Evolutionary conservation across 257 asterid genomes (phyloP).

Genomic region (Scutellaria galericulata): DNA sequence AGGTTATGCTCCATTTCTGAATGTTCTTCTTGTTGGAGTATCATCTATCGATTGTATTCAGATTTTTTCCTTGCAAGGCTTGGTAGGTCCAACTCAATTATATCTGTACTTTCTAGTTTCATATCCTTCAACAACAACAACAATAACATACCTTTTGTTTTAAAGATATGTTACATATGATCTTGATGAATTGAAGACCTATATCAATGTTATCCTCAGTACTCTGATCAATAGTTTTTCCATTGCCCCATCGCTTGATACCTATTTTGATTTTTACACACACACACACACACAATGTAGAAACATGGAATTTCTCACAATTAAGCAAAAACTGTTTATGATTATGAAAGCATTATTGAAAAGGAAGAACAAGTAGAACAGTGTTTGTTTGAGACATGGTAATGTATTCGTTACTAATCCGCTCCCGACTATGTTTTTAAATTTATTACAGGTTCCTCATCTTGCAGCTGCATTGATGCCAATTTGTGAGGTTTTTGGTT

Average conservation of each 20-base stretch:
- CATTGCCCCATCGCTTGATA: constrained; percentile 1
- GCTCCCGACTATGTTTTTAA: constrained; percentile 16
- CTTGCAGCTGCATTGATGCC: constrained; percentile 98
- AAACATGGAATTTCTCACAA: constrained; percentile 7
- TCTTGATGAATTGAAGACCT: constrained; percentile 29
- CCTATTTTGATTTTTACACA: constrained; percentile 24
- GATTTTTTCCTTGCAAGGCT: constrained; percentile 90
- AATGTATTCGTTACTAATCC: constrained; percentile 21
- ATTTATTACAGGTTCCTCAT: constrained; percentile 78
- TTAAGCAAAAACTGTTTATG: constrained; percentile 1
- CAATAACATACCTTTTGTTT: constrained; percentile 9
- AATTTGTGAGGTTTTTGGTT: constrained; percentile 93
- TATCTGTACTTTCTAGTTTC: constrained; percentile 28
- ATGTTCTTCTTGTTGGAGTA: constrained; percentile 84
- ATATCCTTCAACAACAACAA: neutral
- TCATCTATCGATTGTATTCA: constrained; percentile 76
- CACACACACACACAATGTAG: constrained; percentile 4
- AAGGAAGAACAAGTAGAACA: constrained; percentile 11
- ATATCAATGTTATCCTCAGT: constrained; percentile 14
- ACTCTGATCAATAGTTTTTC: constrained; percentile 18
- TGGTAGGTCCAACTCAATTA: constrained; percentile 71
- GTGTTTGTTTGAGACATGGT: neutral
- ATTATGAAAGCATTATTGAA: constrained; percentile 1
- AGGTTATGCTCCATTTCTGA: constrained; percentile 80
- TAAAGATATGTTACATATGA: neutral